A percentile compares a stretch with the other conserved stretches of the same genome.
Evolutionary conservation across 2,329 filamentous ascomycete species (phyloP).

Genomic region (Aspergillus versicolor): DNA sequence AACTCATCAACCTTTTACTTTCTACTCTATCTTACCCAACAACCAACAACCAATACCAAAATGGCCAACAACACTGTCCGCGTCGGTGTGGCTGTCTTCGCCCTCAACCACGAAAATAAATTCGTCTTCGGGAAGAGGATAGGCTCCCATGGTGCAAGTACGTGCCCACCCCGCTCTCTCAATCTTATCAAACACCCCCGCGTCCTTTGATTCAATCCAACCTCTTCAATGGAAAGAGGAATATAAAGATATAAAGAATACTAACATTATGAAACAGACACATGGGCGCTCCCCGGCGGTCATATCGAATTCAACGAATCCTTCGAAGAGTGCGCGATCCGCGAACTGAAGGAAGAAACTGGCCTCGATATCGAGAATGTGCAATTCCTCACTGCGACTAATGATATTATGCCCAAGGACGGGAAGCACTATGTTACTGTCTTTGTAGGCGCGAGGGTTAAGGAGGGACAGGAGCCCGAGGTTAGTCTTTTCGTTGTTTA

Average conservation of each 20-base stretch:
- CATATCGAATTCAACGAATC: slow-evolving; percentile 71
- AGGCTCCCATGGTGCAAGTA: slow-evolving; percentile 20
- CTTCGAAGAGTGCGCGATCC: slow-evolving; percentile 60
- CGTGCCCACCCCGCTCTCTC: not conserved
- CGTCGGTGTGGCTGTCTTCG: slow-evolving; percentile 17
- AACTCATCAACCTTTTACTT: not conserved
- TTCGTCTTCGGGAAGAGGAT: slow-evolving; percentile 17
- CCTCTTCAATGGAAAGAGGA: not conserved
- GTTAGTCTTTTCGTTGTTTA: slow-evolving; percentile 40
- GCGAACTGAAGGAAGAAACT: slow-evolving; percentile 72
- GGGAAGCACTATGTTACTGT: slow-evolving; percentile 73
- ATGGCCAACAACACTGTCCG: slow-evolving; percentile 7
- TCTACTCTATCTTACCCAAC: not conserved
- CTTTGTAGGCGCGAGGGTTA: slow-evolving; percentile 57
- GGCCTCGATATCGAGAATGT: slow-evolving; percentile 56
- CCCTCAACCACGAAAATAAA: slow-evolving; percentile 12
- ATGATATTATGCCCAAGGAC: slow-evolving; percentile 62
- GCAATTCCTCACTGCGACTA: slow-evolving; percentile 61
- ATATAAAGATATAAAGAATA: not conserved
- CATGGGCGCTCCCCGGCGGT: slow-evolving; percentile 69
- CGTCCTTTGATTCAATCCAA: too few relatives aligned
- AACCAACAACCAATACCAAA: not conserved
- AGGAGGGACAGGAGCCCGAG: slow-evolving; percentile 51
- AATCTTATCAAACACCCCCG: too few relatives aligned
- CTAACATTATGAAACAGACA: slow-evolving; percentile 43